Conservation (phyloP, 2,329 filamentous ascomycete species). For the Clarireedia paspali region DNA sequence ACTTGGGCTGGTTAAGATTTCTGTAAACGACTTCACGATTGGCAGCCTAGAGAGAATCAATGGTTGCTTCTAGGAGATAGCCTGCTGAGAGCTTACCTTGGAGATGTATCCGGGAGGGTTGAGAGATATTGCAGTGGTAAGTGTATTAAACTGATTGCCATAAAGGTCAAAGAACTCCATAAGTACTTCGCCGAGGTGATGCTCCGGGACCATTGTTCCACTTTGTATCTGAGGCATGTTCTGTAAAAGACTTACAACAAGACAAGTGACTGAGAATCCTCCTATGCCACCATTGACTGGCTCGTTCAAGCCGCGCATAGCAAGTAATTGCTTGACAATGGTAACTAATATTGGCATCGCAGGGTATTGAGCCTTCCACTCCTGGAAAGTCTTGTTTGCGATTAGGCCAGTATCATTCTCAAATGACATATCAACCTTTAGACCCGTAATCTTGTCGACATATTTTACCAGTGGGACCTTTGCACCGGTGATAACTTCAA, state of each 20-base stretch:
- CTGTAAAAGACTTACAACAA: conserved; percentile 84
- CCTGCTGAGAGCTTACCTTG: conserved; percentile 51
- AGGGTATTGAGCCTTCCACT: conserved; percentile 74
- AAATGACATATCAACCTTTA: conserved; percentile 90
- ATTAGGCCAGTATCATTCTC: conserved; percentile 78
- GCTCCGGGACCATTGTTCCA: conserved; percentile 47
- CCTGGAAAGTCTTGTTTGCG: conserved; percentile 71
- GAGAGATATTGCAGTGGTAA: conserved; percentile 64
- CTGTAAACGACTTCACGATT: conserved; percentile 36
- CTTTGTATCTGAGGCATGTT: conserved; percentile 65
- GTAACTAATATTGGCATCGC: conserved; percentile 81
- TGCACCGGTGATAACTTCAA: conserved; percentile 65
- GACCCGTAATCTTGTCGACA: conserved; percentile 64
- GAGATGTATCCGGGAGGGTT: conserved; percentile 65
- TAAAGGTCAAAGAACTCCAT: conserved; percentile 88
- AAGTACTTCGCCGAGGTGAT: conserved; percentile 72
- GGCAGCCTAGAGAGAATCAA: conserved; percentile 12
- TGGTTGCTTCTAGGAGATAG: neutral
- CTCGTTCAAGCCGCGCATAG: conserved; percentile 86
- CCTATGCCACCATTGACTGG: conserved; percentile 86
- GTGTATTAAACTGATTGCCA: conserved; percentile 70
- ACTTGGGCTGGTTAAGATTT: conserved; percentile 48
- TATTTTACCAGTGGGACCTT: conserved; percentile 93
- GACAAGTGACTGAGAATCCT: conserved; percentile 88
- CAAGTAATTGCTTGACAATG: conserved; percentile 84